Base-by-base conservation (phyloP, 768 basidiomycete genomes). In the Xerocomus potaroensis region DNA sequence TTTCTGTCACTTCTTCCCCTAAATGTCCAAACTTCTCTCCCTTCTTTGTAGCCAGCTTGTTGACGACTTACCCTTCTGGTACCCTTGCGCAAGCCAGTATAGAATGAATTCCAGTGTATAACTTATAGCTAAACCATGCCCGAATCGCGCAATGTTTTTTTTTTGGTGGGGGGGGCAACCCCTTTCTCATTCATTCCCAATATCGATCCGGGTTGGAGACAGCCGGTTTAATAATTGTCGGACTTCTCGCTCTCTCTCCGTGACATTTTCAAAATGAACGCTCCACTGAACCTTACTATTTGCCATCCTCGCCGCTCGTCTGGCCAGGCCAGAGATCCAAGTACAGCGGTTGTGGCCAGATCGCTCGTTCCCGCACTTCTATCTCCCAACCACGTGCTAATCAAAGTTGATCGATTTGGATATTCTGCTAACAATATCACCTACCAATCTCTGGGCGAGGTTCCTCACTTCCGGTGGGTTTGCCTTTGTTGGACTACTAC, bases 371-470 rank as follows among this genome's bases (percentile, higher is more conserved):
- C 58, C 1, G 44, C 34, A 31, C 40, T 45, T 7, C 53, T 50
- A 23, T 74, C 73, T 8, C 46, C 59, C 14, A 71, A 79, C 62
- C 73, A 79, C 46, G 69, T 83, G 32, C 56, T 83, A 14, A 68
- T 84, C 47, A 69, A 68, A 43, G 76, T 85, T 4, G 82, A 84
- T 46, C 74, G 78, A 15, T 85, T 86, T 57, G 84, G 84, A 4
- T 86, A 81, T 61, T 83, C 81, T 23, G 75, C 83, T 33, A 86
- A 86, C 60, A 86, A 86, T 54, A 51, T 86, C 16, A 83, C 84
- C 14, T 86, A 86, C 59, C 81, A 86, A 55, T 73, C 77, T 8
- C 64, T 73, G 9, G 72, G 72, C n/a, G 72, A 73, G 39, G 62
- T 57, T 26, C 60, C 70, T 21, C 67, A 72, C 48, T 74, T 73